These are phyloP conservation scores for Rhinocladiella similis DNA, from an alignment of 2,329 filamentous ascomycete genomes.

Conservation along the genomic window DNA sequence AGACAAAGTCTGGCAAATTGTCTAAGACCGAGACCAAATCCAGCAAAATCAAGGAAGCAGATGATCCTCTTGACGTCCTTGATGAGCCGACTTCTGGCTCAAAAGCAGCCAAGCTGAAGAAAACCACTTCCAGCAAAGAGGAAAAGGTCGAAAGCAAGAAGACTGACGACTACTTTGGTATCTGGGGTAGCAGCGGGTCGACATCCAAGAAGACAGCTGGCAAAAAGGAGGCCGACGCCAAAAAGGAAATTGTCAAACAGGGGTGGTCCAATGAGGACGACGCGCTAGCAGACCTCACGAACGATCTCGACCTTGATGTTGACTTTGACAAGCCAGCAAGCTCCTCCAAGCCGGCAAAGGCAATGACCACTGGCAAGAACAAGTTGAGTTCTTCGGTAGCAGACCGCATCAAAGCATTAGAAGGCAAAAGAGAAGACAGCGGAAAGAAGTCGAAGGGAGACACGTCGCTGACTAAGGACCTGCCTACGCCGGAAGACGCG, in stretches of 20 bases:
- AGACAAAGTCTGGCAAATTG: slow-evolving; percentile 30
- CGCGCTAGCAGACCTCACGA: slow-evolving; percentile 40
- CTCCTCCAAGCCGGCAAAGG: slow-evolving; percentile 44
- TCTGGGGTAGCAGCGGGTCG: slow-evolving; percentile 30
- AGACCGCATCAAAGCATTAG: slow-evolving; percentile 54
- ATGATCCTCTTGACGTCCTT: slow-evolving; percentile 39
- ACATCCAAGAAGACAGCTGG: slow-evolving; percentile 35
- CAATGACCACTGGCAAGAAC: slow-evolving; percentile 42
- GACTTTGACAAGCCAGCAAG: slow-evolving; percentile 40
- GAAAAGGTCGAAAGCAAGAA: slow-evolving; percentile 27
- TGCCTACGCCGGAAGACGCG: slow-evolving; percentile 41
- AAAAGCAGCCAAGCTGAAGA: slow-evolving; percentile 27
- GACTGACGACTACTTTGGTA: slow-evolving; percentile 30
- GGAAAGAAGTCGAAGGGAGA: slow-evolving; percentile 40
- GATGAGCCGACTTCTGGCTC: slow-evolving; percentile 28
- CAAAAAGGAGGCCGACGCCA: slow-evolving; percentile 38
- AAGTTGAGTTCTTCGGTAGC: slow-evolving; percentile 48
- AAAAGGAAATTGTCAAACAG: slow-evolving; percentile 46
- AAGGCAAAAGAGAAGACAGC: slow-evolving; percentile 41
- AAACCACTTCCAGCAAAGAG: slow-evolving; percentile 28
- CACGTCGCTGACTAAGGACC: slow-evolving; percentile 39
- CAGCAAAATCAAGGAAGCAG: slow-evolving; percentile 30
- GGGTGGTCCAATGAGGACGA: slow-evolving; percentile 43
- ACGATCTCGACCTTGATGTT: slow-evolving; percentile 41
- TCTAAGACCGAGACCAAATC: slow-evolving; percentile 28